Evolutionary conservation across 306 rosid species (phyloP), one percentile per base, ranked within the genome.

Genomic region (Rubus idaeus): DNA sequence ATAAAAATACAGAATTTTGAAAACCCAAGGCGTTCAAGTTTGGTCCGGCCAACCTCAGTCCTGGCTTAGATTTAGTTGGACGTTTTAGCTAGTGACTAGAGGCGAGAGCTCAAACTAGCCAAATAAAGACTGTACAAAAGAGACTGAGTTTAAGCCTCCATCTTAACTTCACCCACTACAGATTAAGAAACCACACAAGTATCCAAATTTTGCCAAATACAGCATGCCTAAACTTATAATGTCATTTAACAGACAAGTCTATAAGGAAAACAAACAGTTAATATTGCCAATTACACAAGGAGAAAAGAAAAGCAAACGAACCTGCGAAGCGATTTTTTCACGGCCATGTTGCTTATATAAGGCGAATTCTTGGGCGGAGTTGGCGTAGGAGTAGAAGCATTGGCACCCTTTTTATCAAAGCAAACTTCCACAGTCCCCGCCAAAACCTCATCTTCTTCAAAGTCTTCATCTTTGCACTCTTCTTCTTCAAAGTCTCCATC

Each of bases 351-450:
- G 56, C 84, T 83, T 37, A 95, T 88, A 55, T 94, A 92, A 62
- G 98, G 98, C 0, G 85, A 84, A 68, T 89, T 87, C 82, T 61
- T 89, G 0, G 97, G 98, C 57, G 98, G 90, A 9, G 88, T 71
- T 0, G 98, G 98, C 4, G 98, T 82, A 3, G 98, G 98, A 46
- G 89, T 79, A 63, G 93, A 84, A 69, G 88, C 75, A 83, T 83
- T 89, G 16, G 97, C 91, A 44, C 97, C 97, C 71, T 72, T 73
- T 65, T 67, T 82, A 75, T 92, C 84, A 76, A 95, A 95, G 76
- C 84, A 83, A 84, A 95, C 87, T 80, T 95, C 98, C 71, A 95
- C 98, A 1, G 98, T 95, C 50, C 98, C 98, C 1, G 96, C 98
- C 70, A 95, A 81, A 18, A 72, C 56, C 53, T 84, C 75, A 14